Base-by-base conservation (phyloP, 345 rosid genomes). In the Pistacia integerrima region DNA sequence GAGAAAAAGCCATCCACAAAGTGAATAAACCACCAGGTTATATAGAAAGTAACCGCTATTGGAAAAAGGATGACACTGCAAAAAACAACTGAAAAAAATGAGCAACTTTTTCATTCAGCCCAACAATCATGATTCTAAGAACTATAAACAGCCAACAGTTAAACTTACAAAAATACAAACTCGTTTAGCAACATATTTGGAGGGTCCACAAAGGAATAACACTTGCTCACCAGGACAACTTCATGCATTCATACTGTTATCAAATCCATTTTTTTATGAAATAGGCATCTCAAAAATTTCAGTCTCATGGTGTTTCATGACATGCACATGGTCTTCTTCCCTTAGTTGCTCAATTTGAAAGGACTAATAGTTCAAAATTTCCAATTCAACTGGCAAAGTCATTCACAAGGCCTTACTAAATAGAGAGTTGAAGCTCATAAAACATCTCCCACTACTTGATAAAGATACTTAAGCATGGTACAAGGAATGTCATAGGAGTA, bases 11-110 rank as follows among this genome's bases (percentile, higher is more conserved):
- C 89, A 86, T 97, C 98, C 35, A 97, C 98, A 71, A 97, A 92
- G 87, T 92, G 98, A 88, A 97, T 90, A 80, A 97, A 97, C 99
- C 99, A 97, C 99, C 99, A 97, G 2, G 99, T 97, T 63, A 91
- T 81, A 73, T 94, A 97, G 90, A 97, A 97, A 70, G 98, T 97
- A 81, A 94, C 85, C 1, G 97, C 97, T 77, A 97, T 92, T 28
- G 98, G 99, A 77, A 97, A 89, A 69, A 97, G 83, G 85, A 97
- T 97, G 73, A 94, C 99, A 80, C 99, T 96, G 93, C 90, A 88
- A 74, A 81, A 82, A 59, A 57, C 38, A 41, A 41, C 46, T 41
- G 6, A 30, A 20, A 67, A 62, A 81, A 78, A 65, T 73, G 41
- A 84, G 86, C 46, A 76, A 64, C 65, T 63, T 38, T 51, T 14